Conservation (phyloP, 2,329 filamentous ascomycete species). For the Biscogniauxia marginata region DNA sequence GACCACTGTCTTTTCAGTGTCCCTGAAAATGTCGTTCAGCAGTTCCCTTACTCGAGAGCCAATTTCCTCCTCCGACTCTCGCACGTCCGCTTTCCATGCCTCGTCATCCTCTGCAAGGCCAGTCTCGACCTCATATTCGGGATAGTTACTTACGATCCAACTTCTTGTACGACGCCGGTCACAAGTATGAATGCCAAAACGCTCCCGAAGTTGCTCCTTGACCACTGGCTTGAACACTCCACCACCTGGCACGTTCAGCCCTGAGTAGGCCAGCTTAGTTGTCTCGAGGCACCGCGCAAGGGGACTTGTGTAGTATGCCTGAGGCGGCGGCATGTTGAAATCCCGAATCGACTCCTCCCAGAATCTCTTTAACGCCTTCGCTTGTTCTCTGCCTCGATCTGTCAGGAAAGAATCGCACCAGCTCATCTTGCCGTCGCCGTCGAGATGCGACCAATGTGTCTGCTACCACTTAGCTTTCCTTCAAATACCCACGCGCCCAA, state of each 20-base stretch:
- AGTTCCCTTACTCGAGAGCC: slow-evolving; percentile 40
- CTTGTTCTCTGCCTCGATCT: slow-evolving; percentile 51
- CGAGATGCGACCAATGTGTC: slow-evolving; percentile 36
- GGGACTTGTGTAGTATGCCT: slow-evolving; percentile 57
- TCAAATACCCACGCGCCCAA: background rate
- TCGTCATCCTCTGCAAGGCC: slow-evolving; percentile 56
- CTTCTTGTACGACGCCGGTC: slow-evolving; percentile 51
- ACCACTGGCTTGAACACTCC: slow-evolving; percentile 49
- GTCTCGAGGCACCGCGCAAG: slow-evolving; percentile 59
- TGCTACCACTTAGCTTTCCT: background rate
- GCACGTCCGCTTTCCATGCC: slow-evolving; percentile 46
- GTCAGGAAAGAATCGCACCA: slow-evolving; percentile 52
- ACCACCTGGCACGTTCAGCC: slow-evolving; percentile 34
- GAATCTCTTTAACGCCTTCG: slow-evolving; percentile 48
- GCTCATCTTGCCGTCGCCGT: slow-evolving; percentile 35
- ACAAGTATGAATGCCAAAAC: slow-evolving; percentile 60
- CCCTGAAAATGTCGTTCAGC: slow-evolving; percentile 47
- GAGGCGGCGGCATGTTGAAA: slow-evolving; percentile 51
- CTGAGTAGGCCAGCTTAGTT: slow-evolving; percentile 48
- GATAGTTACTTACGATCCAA: slow-evolving; percentile 50
- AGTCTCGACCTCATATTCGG: slow-evolving; percentile 50
- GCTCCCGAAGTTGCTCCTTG: slow-evolving; percentile 60
- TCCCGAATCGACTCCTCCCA: slow-evolving; percentile 45
- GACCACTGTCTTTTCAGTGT: slow-evolving; percentile 40
- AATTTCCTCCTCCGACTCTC: slow-evolving; percentile 51